A percentile compares a stretch with the other conserved stretches of the same genome.
Evolutionary conservation across 495 filamentous ascomycete species (phyloP).

Genomic region (Penicillium samsonianum): DNA sequence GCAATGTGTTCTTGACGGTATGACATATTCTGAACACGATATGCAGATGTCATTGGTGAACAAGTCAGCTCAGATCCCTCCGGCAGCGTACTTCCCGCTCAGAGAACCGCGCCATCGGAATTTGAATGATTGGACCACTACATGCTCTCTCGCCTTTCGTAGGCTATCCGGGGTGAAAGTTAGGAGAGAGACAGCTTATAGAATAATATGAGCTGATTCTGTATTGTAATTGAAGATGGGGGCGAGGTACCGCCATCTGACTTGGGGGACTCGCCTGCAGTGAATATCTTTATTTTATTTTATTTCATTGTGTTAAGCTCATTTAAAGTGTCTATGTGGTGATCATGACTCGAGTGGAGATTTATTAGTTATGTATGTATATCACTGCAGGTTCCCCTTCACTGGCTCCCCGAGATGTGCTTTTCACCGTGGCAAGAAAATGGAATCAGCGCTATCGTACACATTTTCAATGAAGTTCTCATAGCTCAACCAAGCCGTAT

Average conservation of each 20-base stretch:
- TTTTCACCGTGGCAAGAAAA: conserved; percentile 21
- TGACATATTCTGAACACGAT: background rate
- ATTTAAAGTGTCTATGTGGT: background rate
- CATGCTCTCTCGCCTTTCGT: background rate
- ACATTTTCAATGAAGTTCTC: conserved; percentile 39
- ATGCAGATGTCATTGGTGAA: background rate
- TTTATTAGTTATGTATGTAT: background rate
- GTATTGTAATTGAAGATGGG: background rate
- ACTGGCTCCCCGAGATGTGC: background rate
- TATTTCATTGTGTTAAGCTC: background rate
- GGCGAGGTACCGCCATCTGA: background rate
- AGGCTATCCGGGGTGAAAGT: background rate
- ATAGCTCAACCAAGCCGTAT: conserved; percentile 37
- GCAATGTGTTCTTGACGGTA: background rate
- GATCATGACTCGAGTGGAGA: background rate
- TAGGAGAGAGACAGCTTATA: conserved; percentile 2
- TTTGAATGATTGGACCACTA: background rate
- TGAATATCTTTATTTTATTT: background rate
- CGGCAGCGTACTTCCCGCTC: background rate
- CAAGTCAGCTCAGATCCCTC: background rate
- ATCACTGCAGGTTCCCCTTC: background rate
- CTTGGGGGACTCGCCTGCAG: no score
- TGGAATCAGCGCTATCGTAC: conserved; percentile 29
- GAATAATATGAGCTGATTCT: background rate
- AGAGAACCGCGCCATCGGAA: background rate